These are phyloP conservation scores for Ammopiptanthus mongolicus DNA, from an alignment of 306 rosid genomes.

Conservation along the genomic window DNA sequence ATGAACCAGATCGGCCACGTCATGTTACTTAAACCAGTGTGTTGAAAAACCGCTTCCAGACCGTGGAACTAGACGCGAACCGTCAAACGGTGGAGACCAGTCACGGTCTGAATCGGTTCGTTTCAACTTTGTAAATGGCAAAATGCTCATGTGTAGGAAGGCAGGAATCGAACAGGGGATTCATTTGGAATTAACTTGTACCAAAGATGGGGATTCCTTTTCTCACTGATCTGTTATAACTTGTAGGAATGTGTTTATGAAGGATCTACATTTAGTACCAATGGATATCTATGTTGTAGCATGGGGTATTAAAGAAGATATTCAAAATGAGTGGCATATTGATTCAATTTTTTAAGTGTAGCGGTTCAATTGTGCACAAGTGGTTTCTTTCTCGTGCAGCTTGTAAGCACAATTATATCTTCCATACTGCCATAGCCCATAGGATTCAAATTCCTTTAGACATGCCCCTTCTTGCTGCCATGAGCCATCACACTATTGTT, in stretches of 20 bases:
- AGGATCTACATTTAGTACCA: neutral
- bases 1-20: neutral
- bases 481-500: constrained; percentile 8
- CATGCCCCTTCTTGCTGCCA: neutral
- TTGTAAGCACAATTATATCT: constrained; percentile 8
- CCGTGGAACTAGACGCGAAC: neutral
- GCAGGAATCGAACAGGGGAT: neutral
- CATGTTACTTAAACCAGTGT: too few species aligned
- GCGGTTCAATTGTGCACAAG: neutral
- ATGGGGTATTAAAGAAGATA: neutral
- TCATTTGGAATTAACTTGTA: neutral
- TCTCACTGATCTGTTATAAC: neutral
- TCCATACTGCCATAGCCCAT: neutral
- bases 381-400: constrained; percentile 19
- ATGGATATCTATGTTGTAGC: constrained; percentile 9
- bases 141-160: too few species aligned
- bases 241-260: neutral
- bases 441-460: neutral
- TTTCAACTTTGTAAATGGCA: neutral
- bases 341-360: neutral
- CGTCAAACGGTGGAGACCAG: neutral
- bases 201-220: neutral
- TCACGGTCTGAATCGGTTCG: neutral
- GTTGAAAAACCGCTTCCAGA: too few species aligned
- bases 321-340: constrained; percentile 7